Evolutionary conservation across 1,284 basidiomycete species (phyloP).

Genomic region (Salmacisia buchloeana): DNA sequence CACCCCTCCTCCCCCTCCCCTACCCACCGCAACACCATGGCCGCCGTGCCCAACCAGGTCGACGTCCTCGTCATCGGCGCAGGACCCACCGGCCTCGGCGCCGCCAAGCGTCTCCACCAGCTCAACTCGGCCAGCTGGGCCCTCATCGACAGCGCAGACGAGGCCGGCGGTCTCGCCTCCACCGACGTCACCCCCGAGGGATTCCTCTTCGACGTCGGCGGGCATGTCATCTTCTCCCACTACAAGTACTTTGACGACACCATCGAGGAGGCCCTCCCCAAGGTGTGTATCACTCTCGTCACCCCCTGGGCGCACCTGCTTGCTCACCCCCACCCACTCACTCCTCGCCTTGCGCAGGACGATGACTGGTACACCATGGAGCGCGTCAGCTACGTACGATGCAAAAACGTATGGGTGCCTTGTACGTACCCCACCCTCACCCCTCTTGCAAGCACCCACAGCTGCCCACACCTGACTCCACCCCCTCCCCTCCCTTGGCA

Average conservation of each 20-base stretch:
- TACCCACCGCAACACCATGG: conserved; percentile 7
- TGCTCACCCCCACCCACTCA: no score
- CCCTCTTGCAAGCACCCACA: not conserved
- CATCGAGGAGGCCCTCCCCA: conserved; percentile 55
- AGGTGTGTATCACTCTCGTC: conserved; percentile 4
- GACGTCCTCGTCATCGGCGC: conserved; percentile 50
- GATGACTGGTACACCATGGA: conserved; percentile 57
- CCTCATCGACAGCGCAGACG: conserved; percentile 53
- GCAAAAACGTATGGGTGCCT: conserved; percentile 55
- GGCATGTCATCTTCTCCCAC: conserved; percentile 59
- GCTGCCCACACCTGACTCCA: not conserved
- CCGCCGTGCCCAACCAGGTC: conserved; percentile 20
- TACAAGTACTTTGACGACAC: conserved; percentile 58
- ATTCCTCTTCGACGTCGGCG: conserved; percentile 58
- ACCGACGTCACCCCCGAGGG: conserved; percentile 56
- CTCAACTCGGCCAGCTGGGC: conserved; percentile 53
- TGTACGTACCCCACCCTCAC: conserved; percentile 39
- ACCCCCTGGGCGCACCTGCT: not conserved
- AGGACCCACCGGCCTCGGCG: conserved; percentile 55
- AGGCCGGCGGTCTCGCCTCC: conserved; percentile 56
- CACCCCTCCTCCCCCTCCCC: not conserved
- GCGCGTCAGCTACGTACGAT: conserved; percentile 57
- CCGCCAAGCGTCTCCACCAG: conserved; percentile 56
- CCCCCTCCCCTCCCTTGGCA: conserved; percentile 3
- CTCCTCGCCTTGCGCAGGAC: no score